phyloP scores from a whole-genome alignment of 169 alveolate species.

The Plasmodium sp. region DNA sequence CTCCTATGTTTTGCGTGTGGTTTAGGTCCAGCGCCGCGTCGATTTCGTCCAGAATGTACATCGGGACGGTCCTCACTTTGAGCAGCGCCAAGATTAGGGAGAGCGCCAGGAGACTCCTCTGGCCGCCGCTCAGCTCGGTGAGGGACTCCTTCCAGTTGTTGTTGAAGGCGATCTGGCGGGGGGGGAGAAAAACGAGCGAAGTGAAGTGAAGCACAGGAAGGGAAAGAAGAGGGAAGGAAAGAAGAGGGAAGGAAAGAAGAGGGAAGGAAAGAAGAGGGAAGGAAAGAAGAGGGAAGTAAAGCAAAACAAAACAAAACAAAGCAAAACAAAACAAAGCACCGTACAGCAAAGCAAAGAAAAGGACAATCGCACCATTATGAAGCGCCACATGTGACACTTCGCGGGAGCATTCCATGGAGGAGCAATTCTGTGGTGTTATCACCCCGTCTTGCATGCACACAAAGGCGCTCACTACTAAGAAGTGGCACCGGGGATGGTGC shows the following conservation, averaged over 20 bases:
- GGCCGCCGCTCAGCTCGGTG: conserved; percentile 95
- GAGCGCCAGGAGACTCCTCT: conserved; percentile 97
- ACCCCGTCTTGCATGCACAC: not conserved
- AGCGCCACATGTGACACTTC: not conserved
- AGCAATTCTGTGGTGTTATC: not conserved
- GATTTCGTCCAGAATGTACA: conserved; percentile 99
- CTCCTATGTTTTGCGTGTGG: conserved; percentile 98
- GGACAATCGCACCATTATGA: not conserved
- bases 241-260: not conserved
- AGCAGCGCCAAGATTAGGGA: conserved; percentile 97
- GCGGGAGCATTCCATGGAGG: not conserved
- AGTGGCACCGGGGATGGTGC: not conserved
- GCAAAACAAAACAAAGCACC: not conserved
- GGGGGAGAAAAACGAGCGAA: conserved; percentile 17
- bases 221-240: not conserved
- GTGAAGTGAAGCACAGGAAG: not conserved
- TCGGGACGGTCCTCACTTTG: conserved; percentile 98
- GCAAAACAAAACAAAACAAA: not conserved
- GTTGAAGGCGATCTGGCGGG: conserved; percentile 92
- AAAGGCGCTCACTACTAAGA: not conserved
- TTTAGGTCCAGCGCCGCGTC: conserved; percentile 99
- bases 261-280: not conserved
- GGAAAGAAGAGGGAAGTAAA: not conserved
- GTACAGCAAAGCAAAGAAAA: too few relatives aligned
- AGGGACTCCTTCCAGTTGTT: conserved; percentile 95